A percentile compares a stretch with the other conserved stretches of the same genome.
These are phyloP conservation scores for Leccinum subrobustum DNA, from an alignment of 1,284 basidiomycete species.

Conservation along the genomic window DNA sequence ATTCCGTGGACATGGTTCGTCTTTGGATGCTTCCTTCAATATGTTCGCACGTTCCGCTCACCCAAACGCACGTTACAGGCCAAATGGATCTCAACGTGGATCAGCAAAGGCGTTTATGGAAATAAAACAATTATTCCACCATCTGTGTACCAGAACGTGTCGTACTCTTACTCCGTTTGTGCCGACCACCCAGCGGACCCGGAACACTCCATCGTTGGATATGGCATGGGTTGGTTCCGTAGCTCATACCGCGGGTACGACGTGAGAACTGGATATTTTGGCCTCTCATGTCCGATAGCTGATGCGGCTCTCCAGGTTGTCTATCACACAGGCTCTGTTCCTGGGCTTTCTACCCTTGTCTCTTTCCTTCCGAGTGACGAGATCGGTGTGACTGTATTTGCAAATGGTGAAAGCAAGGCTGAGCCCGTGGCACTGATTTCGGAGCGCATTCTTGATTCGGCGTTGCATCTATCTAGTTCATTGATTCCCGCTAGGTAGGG, in stretches of 20 bases:
- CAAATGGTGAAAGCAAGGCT: slow-evolving; percentile 27
- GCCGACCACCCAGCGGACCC: slow-evolving; percentile 4
- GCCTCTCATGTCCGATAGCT: not conserved
- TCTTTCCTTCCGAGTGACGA: slow-evolving; percentile 31
- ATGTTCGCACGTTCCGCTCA: not conserved
- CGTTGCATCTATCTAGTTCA: slow-evolving; percentile 7
- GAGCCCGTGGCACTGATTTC: slow-evolving; percentile 9
- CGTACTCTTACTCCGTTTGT: slow-evolving; percentile 27
- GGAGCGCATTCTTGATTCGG: slow-evolving; percentile 20
- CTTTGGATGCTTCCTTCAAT: not conserved
- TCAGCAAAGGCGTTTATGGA: slow-evolving; percentile 30
- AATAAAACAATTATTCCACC: slow-evolving; percentile 30
- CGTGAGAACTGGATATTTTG: slow-evolving; percentile 17
- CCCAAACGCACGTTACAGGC: slow-evolving; percentile 19
- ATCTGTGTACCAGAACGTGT: slow-evolving; percentile 25
- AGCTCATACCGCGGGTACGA: slow-evolving; percentile 35
- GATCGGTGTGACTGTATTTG: slow-evolving; percentile 32
- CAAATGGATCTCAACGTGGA: slow-evolving; percentile 35
- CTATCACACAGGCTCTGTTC: slow-evolving; percentile 29
- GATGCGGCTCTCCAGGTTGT: slow-evolving; percentile 22
- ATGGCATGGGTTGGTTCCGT: slow-evolving; percentile 38
- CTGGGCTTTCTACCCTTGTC: slow-evolving; percentile 30
- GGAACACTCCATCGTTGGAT: slow-evolving; percentile 24
- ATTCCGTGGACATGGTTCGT: slow-evolving; percentile 37
- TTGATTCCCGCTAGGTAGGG: slow-evolving; percentile 4